phyloP scores from a whole-genome alignment of 73 alveolate species.

The Breviolum minutum region DNA sequence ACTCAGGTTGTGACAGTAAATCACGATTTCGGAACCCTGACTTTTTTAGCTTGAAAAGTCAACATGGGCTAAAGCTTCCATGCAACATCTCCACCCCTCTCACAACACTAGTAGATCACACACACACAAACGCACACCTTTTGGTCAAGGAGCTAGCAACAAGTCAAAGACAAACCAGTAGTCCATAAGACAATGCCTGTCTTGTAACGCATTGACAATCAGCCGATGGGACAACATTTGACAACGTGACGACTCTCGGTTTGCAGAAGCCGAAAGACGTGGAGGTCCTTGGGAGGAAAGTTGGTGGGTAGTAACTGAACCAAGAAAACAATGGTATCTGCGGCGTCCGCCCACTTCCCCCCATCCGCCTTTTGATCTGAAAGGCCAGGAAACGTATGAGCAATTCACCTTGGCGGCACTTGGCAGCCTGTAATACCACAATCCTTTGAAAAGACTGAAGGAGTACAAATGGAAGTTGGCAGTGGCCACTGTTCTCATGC shows the following conservation, averaged over 20 bases:
- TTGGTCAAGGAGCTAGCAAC: not conserved
- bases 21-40: no score
- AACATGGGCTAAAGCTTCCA: no score
- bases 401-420: slow-evolving; percentile 10
- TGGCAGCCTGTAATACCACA: not conserved
- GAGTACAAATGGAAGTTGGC: not conserved
- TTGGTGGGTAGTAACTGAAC: not conserved
- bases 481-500: no score
- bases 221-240: no score
- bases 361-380: slow-evolving; percentile 23
- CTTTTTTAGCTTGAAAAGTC: no score
- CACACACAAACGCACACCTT: no score
- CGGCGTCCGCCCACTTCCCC: not conserved
- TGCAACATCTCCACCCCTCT: no score
- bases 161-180: slow-evolving; percentile 65
- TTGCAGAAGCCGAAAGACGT: no score
- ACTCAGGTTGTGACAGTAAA: no score
- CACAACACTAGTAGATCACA: no score
- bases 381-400: slow-evolving; percentile 65
- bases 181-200: slow-evolving; percentile 65
- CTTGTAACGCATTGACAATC: not conserved
- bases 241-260: no score
- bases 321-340: not conserved
- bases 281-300: not conserved
- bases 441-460: not conserved